phyloP scores from a whole-genome alignment of 179 eudicot genomes.

The Beta corolliflora region DNA sequence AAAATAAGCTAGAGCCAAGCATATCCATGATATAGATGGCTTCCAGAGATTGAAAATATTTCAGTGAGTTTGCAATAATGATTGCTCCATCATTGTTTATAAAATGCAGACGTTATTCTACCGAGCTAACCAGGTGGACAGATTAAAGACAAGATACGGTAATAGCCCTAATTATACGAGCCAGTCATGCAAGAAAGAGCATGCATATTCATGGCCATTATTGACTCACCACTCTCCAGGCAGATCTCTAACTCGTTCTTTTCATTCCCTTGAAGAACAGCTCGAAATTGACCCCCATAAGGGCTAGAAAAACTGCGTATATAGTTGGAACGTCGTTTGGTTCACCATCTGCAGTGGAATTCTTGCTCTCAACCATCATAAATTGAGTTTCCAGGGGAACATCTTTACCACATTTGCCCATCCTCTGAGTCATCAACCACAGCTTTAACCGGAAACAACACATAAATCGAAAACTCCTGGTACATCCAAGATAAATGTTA shows the following conservation, averaged over 20 bases:
- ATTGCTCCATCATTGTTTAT: too few species aligned
- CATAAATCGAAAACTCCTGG: slow-evolving; percentile 84
- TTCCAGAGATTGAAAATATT: too few species aligned
- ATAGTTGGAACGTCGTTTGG: slow-evolving; percentile 53
- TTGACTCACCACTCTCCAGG: too few species aligned
- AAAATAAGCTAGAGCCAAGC: too few species aligned
- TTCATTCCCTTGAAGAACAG: slow-evolving; percentile 89
- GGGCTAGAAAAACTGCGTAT: slow-evolving; percentile 85
- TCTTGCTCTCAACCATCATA: slow-evolving; percentile 82
- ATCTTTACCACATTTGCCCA: slow-evolving; percentile 74
- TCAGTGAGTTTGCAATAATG: too few species aligned
- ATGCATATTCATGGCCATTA: too few species aligned
- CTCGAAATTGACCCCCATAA: slow-evolving; percentile 84
- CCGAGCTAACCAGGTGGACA: too few species aligned
- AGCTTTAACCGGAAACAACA: slow-evolving; percentile 92
- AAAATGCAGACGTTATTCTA: too few species aligned
- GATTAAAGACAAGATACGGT: too few species aligned
- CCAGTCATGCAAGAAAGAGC: too few species aligned
- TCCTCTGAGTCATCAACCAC: slow-evolving; percentile 45
- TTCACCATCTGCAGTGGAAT: slow-evolving; percentile 43
- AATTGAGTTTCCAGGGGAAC: slow-evolving; percentile 94
- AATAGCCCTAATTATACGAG: too few species aligned
- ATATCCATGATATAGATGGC: too few species aligned
- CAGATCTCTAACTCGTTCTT: slow-evolving; percentile 39
- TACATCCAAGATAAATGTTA: background rate